Conservation (phyloP, 176 grass and related monocot genomes). For the Rhynchospora tenuis region DNA sequence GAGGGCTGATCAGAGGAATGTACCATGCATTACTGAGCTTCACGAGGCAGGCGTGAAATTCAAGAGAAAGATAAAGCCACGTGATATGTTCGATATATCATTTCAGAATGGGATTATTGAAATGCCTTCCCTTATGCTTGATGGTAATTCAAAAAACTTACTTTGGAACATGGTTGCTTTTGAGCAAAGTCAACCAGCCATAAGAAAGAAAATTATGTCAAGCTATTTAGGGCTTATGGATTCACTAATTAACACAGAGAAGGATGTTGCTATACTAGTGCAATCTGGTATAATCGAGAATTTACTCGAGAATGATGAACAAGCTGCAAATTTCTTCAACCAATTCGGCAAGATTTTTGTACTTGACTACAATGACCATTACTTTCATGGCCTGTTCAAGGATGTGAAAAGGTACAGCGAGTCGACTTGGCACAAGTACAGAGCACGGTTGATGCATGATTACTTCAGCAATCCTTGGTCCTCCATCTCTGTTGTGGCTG, state of each 20-base stretch:
- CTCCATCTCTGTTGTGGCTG: conserved; percentile 6
- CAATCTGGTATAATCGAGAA: not conserved
- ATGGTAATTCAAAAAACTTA: not conserved
- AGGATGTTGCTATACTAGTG: conserved; percentile 26
- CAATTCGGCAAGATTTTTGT: not conserved
- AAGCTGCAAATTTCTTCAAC: not conserved
- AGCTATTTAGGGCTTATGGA: conserved; percentile 32
- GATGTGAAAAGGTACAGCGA: conserved; percentile 5
- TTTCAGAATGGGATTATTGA: conserved; percentile 8
- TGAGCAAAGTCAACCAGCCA: conserved; percentile 26
- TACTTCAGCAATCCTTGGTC: conserved; percentile 40
- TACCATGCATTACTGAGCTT: conserved; percentile 28
- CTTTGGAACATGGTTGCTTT: conserved; percentile 6
- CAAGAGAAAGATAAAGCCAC: not conserved
- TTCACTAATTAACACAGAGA: conserved; percentile 1
- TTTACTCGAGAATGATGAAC: not conserved
- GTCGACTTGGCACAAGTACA: not conserved
- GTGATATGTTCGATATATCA: conserved; percentile 1
- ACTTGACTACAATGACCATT: not conserved
- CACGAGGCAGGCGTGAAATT: conserved; percentile 23
- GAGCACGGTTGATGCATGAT: not conserved
- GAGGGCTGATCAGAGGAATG: not conserved
- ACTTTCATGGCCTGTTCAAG: not conserved
- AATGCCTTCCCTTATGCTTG: conserved; percentile 24
- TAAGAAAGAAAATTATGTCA: not conserved